Conservation (phyloP, 371 early-diverging fungal genomes). For the Ecytonucleospora hepatopenaei region DNA sequence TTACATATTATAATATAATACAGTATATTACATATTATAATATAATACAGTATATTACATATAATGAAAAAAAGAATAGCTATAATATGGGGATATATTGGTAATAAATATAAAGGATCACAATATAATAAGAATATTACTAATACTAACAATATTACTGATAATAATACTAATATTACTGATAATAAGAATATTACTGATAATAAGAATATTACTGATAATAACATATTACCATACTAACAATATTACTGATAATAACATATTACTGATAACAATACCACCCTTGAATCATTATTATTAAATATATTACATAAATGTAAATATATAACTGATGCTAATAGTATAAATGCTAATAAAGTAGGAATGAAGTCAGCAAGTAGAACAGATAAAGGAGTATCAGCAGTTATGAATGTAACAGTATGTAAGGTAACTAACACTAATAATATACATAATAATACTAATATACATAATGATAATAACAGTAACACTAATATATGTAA, state of each 20-base stretch:
- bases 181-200: too few relatives aligned
- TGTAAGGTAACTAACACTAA: slow-evolving; percentile 67
- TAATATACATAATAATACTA: too few relatives aligned
- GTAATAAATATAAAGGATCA: slow-evolving; percentile 46
- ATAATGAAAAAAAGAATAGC: slow-evolving; percentile 51
- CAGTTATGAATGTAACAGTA: slow-evolving; percentile 79
- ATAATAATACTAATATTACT: too few relatives aligned
- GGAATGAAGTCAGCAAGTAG: slow-evolving; percentile 72
- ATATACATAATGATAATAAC: too few relatives aligned
- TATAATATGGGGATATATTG: slow-evolving; percentile 53
- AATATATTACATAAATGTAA: slow-evolving; percentile 13
- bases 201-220: too few relatives aligned
- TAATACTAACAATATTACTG: too few relatives aligned
- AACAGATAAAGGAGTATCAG: slow-evolving; percentile 98
- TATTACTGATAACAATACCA: too few relatives aligned
- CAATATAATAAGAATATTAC: slow-evolving; percentile 52
- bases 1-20: neutral
- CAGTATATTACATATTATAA: neutral
- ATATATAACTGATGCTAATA: slow-evolving; percentile 39
- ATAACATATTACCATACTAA: too few relatives aligned
- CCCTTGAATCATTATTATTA: slow-evolving; percentile 48
- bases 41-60: too few relatives aligned
- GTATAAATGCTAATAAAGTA: slow-evolving; percentile 58
- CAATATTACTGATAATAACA: too few relatives aligned
- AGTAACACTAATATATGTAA: too few relatives aligned